Percentiles rank a stretch among this genome's conserved stretches.
Evolutionary conservation across 208 protist genomes (phyloP).

Genomic region (Leishmania turanica): DNA sequence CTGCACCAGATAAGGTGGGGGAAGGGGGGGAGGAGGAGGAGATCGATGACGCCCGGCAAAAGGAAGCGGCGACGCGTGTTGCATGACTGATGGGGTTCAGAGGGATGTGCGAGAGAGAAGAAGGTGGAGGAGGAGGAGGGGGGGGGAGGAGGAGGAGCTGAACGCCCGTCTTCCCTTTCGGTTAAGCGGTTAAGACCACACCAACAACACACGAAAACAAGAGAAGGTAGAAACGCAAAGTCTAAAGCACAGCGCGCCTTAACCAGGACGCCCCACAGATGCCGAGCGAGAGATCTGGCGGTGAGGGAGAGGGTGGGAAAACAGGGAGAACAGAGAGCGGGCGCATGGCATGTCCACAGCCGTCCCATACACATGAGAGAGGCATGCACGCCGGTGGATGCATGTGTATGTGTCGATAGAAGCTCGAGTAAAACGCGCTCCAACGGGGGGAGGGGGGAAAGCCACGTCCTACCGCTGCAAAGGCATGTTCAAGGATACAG

Average conservation of each 20-base stretch:
- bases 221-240: background rate
- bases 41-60: background rate
- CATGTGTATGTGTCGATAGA: background rate
- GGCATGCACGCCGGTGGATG: background rate
- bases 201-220: background rate
- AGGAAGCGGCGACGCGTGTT: background rate
- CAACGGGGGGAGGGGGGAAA: background rate
- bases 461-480: background rate
- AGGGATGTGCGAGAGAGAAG: background rate
- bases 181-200: background rate
- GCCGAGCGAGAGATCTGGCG: background rate
- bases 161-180: background rate
- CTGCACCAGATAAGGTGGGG: background rate
- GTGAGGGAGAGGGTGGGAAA: background rate
- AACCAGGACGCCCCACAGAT: background rate
- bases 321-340: background rate
- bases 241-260: background rate
- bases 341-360: background rate
- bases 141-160: background rate
- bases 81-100: background rate
- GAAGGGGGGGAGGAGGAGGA: background rate
- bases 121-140: background rate
- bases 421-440: background rate
- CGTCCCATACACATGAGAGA: background rate
- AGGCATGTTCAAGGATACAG: background rate